These are phyloP conservation scores for Symbiodinium pilosum DNA, from an alignment of 73 alveolate species.

Conservation along the genomic window DNA sequence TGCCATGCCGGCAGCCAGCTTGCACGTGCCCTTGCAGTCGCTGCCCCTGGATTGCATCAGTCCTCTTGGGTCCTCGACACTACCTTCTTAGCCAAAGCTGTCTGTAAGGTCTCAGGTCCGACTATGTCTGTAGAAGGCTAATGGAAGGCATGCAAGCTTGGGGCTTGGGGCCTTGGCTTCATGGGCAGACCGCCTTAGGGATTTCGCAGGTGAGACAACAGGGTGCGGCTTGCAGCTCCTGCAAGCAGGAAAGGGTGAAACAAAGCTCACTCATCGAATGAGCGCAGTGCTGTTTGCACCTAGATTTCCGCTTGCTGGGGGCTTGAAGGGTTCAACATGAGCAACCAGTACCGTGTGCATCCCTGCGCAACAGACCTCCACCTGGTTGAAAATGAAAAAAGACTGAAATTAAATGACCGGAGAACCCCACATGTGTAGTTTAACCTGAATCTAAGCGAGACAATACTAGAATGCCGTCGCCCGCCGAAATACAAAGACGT, in stretches of 20 bases:
- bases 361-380: too few relatives aligned
- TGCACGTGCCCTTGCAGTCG: neutral
- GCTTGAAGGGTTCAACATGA: neutral
- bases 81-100: too few relatives aligned
- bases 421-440: too few relatives aligned
- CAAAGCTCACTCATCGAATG: neutral
- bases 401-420: too few relatives aligned
- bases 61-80: neutral
- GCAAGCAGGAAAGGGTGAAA: neutral
- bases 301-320: neutral
- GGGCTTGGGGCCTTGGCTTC: neutral
- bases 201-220: neutral
- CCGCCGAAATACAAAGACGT: too few relatives aligned
- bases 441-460: too few relatives aligned
- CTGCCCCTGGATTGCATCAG: neutral
- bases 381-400: too few relatives aligned
- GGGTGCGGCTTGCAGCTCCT: neutral
- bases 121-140: too few relatives aligned
- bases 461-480: too few relatives aligned
- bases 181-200: neutral
- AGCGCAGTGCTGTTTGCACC: constrained; percentile 3
- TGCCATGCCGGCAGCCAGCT: neutral
- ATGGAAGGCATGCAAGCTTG: too few relatives aligned
- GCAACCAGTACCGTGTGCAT: neutral
- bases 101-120: too few relatives aligned